Base-by-base conservation (phyloP, 768 basidiomycete species). In the Mycena haematopus region DNA sequence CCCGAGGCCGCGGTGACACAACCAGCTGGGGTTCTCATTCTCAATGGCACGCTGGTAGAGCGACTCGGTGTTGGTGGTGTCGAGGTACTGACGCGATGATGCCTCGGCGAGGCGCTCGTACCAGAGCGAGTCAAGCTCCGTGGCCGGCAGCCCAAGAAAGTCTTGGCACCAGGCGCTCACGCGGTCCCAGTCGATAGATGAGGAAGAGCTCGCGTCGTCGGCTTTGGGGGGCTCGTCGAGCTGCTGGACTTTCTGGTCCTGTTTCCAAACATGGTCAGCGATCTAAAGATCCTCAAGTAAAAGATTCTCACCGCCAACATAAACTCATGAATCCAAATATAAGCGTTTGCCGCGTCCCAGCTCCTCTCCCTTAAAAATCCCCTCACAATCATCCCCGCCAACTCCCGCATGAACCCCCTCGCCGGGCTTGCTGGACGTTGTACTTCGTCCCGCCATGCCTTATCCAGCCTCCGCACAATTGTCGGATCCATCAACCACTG, bases 21-120 rank as follows among this genome's bases (percentile, higher is more conserved):
- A 15, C 47, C 47, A 49, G 19, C 47, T 49, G 27, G 47, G 47
- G 17, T 49, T 29, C 9, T 49, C 47, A 25, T 49, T 49, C 19
- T 49, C 47, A 29, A 49, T 10, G 29, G 47, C 47, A 15, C 47
- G 8, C 19, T 49, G 47, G 27, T 49, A 49, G 25, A 49, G 47
- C 29, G 47, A 49, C 17, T 29, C 47, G 1, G 47, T 49, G 29
- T 49, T 17, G 19, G 47, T 5, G 19, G 29, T 49, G 47, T 7
- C 27, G 9, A n/a, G n/a, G 46, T 22, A 3, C 46, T 19, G 29
- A 4, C 29, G 47, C 17, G 17, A 29, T 5, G 17, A 49, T 15
- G 47, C 47, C 47, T 6, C 27, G 47, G 47, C 47, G 6, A 49
- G 19, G 29, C 47, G 47, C 47, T 49, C 47, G 47, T 49, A 49